Conservation (phyloP, 495 filamentous ascomycete species). For the Aspergillus leporis region DNA sequence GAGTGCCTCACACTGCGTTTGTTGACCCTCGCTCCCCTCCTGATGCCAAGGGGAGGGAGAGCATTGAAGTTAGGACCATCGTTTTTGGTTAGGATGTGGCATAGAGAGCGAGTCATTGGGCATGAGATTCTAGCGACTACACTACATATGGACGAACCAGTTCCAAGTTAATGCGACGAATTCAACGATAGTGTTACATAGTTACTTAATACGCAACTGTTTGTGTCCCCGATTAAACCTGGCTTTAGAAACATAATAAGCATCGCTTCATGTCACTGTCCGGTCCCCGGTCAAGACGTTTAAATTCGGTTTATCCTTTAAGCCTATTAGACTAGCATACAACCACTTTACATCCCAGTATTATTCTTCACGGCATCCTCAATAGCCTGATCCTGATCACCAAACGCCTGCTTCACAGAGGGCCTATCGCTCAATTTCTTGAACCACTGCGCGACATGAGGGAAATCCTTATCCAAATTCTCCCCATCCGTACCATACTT, state of each 20-base stretch:
- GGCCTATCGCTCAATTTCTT: background rate
- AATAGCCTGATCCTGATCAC: background rate
- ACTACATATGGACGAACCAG: too few species aligned
- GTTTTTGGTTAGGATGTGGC: conserved; percentile 63
- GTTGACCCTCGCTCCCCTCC: conserved; percentile 64
- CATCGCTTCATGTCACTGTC: too few species aligned
- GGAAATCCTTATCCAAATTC: background rate
- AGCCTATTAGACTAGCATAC: too few species aligned
- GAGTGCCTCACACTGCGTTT: conserved; percentile 84
- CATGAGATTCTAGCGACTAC: too few species aligned
- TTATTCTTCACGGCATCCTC: background rate
- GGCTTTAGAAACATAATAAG: too few species aligned
- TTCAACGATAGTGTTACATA: too few species aligned
- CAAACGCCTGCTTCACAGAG: background rate
- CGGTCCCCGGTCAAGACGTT: too few species aligned
- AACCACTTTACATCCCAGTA: background rate
- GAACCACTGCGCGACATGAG: background rate
- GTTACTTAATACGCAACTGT: too few species aligned
- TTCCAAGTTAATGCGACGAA: too few species aligned
- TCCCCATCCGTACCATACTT: background rate
- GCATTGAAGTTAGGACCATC: conserved; percentile 83
- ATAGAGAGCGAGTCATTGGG: background rate
- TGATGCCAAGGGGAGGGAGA: conserved; percentile 66
- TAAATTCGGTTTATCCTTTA: too few species aligned
- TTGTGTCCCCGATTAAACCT: too few species aligned